These are phyloP conservation scores for Vickermania ingenoplastis DNA, from an alignment of 208 protist species.

Conservation along the genomic window DNA sequence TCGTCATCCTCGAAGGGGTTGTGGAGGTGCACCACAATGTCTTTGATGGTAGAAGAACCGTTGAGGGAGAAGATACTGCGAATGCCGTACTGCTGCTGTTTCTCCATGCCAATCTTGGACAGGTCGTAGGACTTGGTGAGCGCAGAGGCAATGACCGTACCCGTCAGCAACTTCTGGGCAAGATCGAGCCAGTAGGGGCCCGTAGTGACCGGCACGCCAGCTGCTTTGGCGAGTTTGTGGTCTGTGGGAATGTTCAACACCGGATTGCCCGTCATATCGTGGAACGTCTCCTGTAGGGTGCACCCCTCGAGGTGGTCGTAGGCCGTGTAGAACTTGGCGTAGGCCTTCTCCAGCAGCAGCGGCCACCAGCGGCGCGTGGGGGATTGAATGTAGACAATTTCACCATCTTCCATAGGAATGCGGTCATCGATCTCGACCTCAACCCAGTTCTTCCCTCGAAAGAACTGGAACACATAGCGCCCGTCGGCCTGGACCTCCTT, in stretches of 20 bases:
- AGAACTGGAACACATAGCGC: conserved; percentile 27
- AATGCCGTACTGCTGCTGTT: conserved; percentile 24
- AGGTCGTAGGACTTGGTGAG: conserved; percentile 18
- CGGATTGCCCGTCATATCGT: conserved; percentile 34
- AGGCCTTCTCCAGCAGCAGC: conserved; percentile 39
- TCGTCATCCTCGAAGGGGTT: conserved; percentile 36
- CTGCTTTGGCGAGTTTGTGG: conserved; percentile 17
- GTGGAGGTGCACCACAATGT: conserved; percentile 24
- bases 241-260: conserved; percentile 28
- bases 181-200: conserved; percentile 21
- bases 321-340: conserved; percentile 40
- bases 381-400: conserved; percentile 19
- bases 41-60: conserved; percentile 19
- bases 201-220: conserved; percentile 13
- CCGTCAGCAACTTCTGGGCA: conserved; percentile 17
- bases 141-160: conserved; percentile 14
- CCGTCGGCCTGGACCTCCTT: conserved; percentile 23
- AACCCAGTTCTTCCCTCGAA: conserved; percentile 20
- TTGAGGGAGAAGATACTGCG: conserved; percentile 22
- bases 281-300: conserved; percentile 24
- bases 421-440: conserved; percentile 35
- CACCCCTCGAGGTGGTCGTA: conserved; percentile 29
- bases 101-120: conserved; percentile 17
- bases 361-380: conserved; percentile 26
- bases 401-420: conserved; percentile 18